These are phyloP conservation scores for Podospora anserina DNA, from an alignment of 495 filamentous ascomycete genomes.

Conservation along the genomic window DNA sequence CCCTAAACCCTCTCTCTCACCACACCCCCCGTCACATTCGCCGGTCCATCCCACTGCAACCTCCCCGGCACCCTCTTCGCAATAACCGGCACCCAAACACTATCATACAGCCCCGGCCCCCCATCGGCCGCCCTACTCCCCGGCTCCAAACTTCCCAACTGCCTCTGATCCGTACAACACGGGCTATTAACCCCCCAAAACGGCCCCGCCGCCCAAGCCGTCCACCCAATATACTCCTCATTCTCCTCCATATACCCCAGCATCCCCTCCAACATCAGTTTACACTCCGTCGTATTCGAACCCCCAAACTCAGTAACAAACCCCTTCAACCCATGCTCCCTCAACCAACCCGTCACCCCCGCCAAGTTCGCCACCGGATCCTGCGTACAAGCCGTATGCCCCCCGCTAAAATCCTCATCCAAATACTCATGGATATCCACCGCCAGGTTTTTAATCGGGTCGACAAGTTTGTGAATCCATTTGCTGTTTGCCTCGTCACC, in stretches of 20 bases:
- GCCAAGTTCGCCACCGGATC: conserved; percentile 40
- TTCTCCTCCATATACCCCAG: conserved; percentile 50
- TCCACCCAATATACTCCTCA: conserved; percentile 53
- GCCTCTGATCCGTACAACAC: conserved; percentile 46
- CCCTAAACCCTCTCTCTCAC: conserved; percentile 16
- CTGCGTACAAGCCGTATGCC: conserved; percentile 39
- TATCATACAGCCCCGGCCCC: conserved; percentile 43
- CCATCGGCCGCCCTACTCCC: conserved; percentile 45
- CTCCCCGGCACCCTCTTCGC: conserved; percentile 43
- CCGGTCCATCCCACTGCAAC: conserved; percentile 41
- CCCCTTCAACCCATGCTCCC: conserved; percentile 48
- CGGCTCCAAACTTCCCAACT: conserved; percentile 47
- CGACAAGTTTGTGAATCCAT: conserved; percentile 43
- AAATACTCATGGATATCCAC: conserved; percentile 56
- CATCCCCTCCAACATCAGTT: conserved; percentile 41
- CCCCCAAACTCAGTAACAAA: conserved; percentile 55
- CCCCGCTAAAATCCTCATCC: conserved; percentile 48
- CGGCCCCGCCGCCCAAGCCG: conserved; percentile 52
- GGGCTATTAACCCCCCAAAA: conserved; percentile 48
- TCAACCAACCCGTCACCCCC: conserved; percentile 47
- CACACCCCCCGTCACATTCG: conserved; percentile 36
- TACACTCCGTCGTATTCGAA: conserved; percentile 47
- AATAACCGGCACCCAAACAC: conserved; percentile 44
- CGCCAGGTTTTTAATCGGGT: conserved; percentile 48
- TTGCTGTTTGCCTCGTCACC: conserved; percentile 41